phyloP scores from a whole-genome alignment of 345 rosid genomes.

The Camelina neglecta region DNA sequence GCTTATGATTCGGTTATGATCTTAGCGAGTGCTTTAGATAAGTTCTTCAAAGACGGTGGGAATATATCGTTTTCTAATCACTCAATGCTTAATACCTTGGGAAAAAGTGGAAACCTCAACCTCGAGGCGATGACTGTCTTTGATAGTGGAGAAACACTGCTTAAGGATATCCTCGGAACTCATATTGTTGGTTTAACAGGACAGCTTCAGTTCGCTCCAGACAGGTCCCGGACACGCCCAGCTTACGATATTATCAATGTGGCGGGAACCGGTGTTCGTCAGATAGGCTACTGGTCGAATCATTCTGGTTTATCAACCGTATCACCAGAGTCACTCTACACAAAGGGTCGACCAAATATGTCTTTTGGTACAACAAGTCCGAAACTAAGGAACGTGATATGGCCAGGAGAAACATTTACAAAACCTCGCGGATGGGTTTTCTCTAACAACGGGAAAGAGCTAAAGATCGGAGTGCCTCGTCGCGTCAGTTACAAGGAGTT shows the following conservation, averaged over 20 bases:
- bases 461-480: slow-evolving; percentile 82
- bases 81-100: slow-evolving; percentile 54
- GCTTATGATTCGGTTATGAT: slow-evolving; percentile 95
- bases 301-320: slow-evolving; percentile 77
- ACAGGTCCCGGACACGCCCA: slow-evolving; percentile 61
- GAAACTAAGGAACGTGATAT: slow-evolving; percentile 65
- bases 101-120: slow-evolving; percentile 59
- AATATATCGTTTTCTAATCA: slow-evolving; percentile 76
- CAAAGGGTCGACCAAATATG: slow-evolving; percentile 59
- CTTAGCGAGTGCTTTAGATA: slow-evolving; percentile 75
- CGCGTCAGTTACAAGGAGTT: slow-evolving; percentile 79
- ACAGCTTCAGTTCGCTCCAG: slow-evolving; percentile 60
- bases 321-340: slow-evolving; percentile 67
- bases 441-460: slow-evolving; percentile 81
- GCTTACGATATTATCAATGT: slow-evolving; percentile 88
- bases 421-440: slow-evolving; percentile 98
- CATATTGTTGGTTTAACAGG: slow-evolving; percentile 84
- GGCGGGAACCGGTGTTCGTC: slow-evolving; percentile 78
- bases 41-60: slow-evolving; percentile 77
- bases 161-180: slow-evolving; percentile 63
- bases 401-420: slow-evolving; percentile 87
- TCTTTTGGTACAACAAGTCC: slow-evolving; percentile 56
- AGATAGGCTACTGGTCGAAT: slow-evolving; percentile 92
- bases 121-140: slow-evolving; percentile 75
- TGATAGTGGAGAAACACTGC: slow-evolving; percentile 60